These are phyloP conservation scores for Aspergillus cristatus DNA, from an alignment of 495 filamentous ascomycete genomes.

Conservation along the genomic window DNA sequence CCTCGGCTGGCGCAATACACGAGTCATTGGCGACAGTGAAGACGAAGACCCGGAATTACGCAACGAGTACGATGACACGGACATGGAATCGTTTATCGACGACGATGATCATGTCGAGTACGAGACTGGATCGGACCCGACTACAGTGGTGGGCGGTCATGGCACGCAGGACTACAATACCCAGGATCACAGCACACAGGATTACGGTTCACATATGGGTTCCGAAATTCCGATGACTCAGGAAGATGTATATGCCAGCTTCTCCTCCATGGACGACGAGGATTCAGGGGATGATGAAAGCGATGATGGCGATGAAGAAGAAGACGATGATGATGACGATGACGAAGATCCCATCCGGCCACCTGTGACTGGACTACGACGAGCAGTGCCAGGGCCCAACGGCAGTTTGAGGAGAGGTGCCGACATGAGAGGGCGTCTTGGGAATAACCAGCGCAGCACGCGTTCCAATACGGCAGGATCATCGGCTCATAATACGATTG, in stretches of 20 bases:
- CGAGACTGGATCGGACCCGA: conserved; percentile 19
- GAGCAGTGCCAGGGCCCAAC: too few species aligned
- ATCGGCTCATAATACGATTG: conserved; percentile 14
- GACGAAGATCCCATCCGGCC: conserved; percentile 20
- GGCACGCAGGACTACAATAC: not conserved
- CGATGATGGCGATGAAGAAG: conserved; percentile 3
- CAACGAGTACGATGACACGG: conserved; percentile 25
- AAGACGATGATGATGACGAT: conserved; percentile 9
- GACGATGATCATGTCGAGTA: conserved; percentile 21
- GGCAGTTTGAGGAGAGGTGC: too few species aligned
- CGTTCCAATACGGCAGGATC: conserved; percentile 7
- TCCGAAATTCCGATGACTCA: conserved; percentile 7
- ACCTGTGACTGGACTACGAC: conserved; percentile 4
- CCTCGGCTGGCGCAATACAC: not conserved
- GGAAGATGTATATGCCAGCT: not conserved
- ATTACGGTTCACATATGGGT: conserved; percentile 4
- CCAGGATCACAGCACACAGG: not conserved
- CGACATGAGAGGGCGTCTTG: too few species aligned
- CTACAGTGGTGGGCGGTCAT: conserved; percentile 20
- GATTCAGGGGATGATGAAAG: conserved; percentile 2
- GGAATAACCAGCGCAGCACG: not conserved
- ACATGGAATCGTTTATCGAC: conserved; percentile 34
- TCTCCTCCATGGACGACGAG: conserved; percentile 1
- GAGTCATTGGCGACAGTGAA: conserved; percentile 13
- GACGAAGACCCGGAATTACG: conserved; percentile 17